Percentiles rank a stretch among this genome's conserved stretches.
These are phyloP conservation scores for Petunia hybrid DNA, from an alignment of 305 asterid species.

Conservation along the genomic window DNA sequence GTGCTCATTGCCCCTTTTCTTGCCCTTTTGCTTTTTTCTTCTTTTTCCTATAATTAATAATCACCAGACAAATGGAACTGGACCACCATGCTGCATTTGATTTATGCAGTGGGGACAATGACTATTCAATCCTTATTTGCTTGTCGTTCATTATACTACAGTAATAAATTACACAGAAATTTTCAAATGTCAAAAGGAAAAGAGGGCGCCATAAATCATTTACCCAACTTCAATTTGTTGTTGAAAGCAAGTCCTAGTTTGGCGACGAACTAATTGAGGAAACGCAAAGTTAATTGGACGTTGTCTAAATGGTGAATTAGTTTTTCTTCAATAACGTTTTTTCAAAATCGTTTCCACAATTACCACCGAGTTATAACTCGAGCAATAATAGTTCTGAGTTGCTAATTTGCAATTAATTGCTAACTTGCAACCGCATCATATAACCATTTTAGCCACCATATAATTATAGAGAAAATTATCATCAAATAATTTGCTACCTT, in stretches of 20 bases:
- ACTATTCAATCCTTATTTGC: not conserved
- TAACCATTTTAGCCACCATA: too few relatives aligned
- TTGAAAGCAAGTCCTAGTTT: not conserved
- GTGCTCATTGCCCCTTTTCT: not conserved
- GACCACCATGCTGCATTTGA: slow-evolving; percentile 23
- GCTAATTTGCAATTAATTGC: too few relatives aligned
- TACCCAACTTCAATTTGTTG: not conserved
- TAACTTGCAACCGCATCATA: too few relatives aligned
- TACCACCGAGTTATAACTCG: too few relatives aligned
- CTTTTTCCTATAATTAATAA: not conserved
- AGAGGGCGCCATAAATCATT: not conserved
- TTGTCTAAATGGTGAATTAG: not conserved
- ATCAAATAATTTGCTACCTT: too few relatives aligned
- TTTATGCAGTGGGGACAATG: not conserved
- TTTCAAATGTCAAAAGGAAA: slow-evolving; percentile 1
- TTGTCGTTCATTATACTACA: not conserved
- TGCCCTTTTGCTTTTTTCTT: not conserved
- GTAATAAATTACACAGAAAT: not conserved
- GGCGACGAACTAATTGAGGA: not conserved
- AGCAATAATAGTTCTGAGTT: too few relatives aligned
- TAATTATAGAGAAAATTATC: too few relatives aligned
- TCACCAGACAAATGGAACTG: slow-evolving; percentile 21
- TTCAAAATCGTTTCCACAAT: too few relatives aligned
- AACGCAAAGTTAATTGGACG: not conserved
- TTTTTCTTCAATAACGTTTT: too few relatives aligned